A percentile compares a stretch with the other conserved stretches of the same genome.
Conservation (phyloP, 192 early-diverging fungal genomes). For the Linnemannia elongata region DNA sequence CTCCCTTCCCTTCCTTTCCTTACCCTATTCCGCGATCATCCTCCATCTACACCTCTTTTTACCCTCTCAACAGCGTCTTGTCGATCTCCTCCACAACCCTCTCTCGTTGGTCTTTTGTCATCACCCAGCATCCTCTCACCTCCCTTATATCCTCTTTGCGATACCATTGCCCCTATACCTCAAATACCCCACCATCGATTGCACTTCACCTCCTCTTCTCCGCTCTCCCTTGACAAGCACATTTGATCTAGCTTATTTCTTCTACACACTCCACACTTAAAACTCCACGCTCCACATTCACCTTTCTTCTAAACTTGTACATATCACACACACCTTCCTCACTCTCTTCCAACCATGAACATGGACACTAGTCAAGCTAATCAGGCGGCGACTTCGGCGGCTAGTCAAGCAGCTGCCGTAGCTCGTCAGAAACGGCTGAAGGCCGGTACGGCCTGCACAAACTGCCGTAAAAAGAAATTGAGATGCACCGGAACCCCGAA, state of each 20-base stretch:
- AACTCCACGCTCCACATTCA: neutral
- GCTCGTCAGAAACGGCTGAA: slow-evolving; percentile 32
- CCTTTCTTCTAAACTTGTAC: neutral
- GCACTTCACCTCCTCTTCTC: neutral
- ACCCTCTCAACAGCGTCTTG: neutral
- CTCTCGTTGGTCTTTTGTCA: neutral
- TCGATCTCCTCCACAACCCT: neutral
- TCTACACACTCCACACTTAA: neutral
- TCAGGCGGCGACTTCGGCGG: neutral
- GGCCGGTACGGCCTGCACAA: slow-evolving; percentile 44
- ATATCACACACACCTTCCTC: neutral
- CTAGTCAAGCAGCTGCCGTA: neutral
- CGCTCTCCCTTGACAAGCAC: neutral
- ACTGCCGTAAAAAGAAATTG: slow-evolving; percentile 38
- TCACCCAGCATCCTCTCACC: neutral
- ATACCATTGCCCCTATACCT: neutral
- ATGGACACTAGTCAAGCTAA: neutral
- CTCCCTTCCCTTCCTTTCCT: neutral
- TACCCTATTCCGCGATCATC: neutral
- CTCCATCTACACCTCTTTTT: no score
- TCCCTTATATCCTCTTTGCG: no score
- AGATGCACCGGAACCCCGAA: slow-evolving; percentile 38
- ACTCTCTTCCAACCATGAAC: slow-evolving; percentile 3
- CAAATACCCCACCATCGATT: neutral
- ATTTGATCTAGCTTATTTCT: neutral